phyloP scores from a whole-genome alignment of 2,329 filamentous ascomycete genomes.

The Exophiala lecanii-corni region DNA sequence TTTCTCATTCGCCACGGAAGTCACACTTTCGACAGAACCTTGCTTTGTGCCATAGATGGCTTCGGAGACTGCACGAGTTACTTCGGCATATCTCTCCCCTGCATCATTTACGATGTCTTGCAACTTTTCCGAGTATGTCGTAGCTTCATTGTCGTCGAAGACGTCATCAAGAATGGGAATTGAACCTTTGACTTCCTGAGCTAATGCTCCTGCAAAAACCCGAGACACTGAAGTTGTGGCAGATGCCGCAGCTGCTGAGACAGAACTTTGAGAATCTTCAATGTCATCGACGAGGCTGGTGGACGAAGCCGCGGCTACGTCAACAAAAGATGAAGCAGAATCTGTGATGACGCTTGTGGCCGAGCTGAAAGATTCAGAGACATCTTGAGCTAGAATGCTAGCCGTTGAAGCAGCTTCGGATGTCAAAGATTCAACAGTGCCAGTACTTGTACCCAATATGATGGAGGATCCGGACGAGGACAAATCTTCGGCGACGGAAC shows the following conservation, averaged over 20 bases:
- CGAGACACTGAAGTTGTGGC: constrained; percentile 12
- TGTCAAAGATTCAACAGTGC: constrained; percentile 26
- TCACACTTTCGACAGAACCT: constrained; percentile 46
- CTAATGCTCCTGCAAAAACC: constrained; percentile 37
- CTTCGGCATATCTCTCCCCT: constrained; percentile 49
- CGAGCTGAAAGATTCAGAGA: neutral
- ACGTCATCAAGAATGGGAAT: constrained; percentile 48
- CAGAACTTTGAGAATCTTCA: constrained; percentile 16
- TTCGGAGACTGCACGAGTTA: constrained; percentile 54
- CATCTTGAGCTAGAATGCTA: constrained; percentile 6
- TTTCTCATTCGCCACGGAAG: constrained; percentile 52
- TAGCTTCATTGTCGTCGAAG: constrained; percentile 44
- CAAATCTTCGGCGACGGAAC: constrained; percentile 20
- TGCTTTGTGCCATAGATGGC: constrained; percentile 47
- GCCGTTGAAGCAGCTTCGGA: constrained; percentile 10
- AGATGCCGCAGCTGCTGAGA: constrained; percentile 11
- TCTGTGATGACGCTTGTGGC: neutral
- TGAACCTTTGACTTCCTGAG: constrained; percentile 45
- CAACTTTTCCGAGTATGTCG: constrained; percentile 47
- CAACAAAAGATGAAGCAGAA: constrained; percentile 7
- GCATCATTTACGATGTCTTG: constrained; percentile 50
- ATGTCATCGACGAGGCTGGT: constrained; percentile 2
- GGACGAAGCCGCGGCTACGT: constrained; percentile 9
- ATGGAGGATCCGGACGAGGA: constrained; percentile 10
- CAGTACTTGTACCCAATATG: constrained; percentile 31